Evolutionary conservation across 2,329 filamentous ascomycete species (phyloP), one percentile per base, ranked within the genome.

Genomic region (Epichloe hybrida): DNA sequence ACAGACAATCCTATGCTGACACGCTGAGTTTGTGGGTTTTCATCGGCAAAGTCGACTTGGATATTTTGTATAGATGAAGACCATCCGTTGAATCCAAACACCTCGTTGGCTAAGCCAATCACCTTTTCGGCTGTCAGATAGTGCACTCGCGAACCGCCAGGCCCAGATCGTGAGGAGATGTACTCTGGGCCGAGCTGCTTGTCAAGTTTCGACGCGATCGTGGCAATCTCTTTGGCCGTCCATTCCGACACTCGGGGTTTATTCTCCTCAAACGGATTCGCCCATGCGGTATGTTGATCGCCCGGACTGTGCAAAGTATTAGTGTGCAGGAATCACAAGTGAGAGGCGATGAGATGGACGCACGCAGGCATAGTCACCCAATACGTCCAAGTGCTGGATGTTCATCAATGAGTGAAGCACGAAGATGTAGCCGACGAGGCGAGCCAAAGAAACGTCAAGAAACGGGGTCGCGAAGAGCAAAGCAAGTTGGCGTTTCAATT

Each of bases 61-160:
- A 96, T 86, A 63, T 94, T 89, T 63, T 91, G 87, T 53, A 98
- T 93, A n/a, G 86, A 85, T 51, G 88, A 95, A 9, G 88, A 95
- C 93, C 93, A 98, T 60, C 90, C 90, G 69, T 96, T 95, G 73
- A 96, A 96, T 9, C 90, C 90, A 69, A 96, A 95, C 1, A 96
- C 83, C 65, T 96, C 88, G 61, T 96, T 96, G 50, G 90, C 90
- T 49, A 96, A 83, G 52, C 87, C 86, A 65, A 98, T 98, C 63
- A 86, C 90, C 71, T 98, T 98, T 63, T 97, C 91, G 1, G 89
- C 90, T n/a, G 89, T 82, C 48, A 98, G 76, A 68, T 98, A 98
- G 65, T 95, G 88, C 17, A 98, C 86, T 64, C 86, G 91, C 56
- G 84, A 80, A 47, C 90, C 90, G 9, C 83, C 85, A 12, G 89